Evolutionary conservation across 352 stramenopile species (phyloP), one percentile per base, ranked within the genome.

Genomic region (Globisporangium lucens): DNA sequence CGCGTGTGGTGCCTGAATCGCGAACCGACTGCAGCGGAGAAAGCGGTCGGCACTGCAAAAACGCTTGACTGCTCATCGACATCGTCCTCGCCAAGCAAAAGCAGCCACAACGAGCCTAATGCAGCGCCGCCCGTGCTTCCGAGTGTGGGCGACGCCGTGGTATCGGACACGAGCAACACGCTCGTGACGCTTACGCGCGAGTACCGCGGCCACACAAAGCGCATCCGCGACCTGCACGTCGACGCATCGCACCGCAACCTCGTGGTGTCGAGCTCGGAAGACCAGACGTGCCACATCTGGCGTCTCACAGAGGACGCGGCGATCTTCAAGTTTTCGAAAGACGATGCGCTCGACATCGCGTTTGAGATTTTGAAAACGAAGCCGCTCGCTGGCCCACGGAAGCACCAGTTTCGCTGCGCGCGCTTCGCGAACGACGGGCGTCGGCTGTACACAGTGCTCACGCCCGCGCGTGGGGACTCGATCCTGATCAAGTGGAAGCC

Each of bases 401-500:
- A 93, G 71, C 87, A 95, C 65, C 69, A 94, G 66, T 95, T 95
- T 53, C 85, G 87, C 17, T 95, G 87, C 51, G 87, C 86, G 49
- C 79, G 85, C 20, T 95, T 95, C 53, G 70, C 87, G 0, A 88
- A 89, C 52, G 82, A 79, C 57, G 87, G 87, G 12, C 79, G 85
- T 60, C 65, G 68, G 43, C 72, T 95, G 29, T 93, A 82, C 68
- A 95, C 87, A 12, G 82, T 94, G 58, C 70, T 95, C 29, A 94
- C 85, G 0, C 84, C 81, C 0, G 82, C 87, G 0, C 81, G 87
- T 35, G 87, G 87, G 5, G 86, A 93, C 63, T 90, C 87, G 9
- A 79, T 94, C 66, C 68, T 95, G 53, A 76, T 95, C 66, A 93
- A 93, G 67, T 95, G 87, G 87, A 81, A 81, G 36, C 87, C 87